Base-by-base conservation (phyloP, 2,329 filamentous ascomycete genomes). In the Chrysoporthe austroafricana region DNA sequence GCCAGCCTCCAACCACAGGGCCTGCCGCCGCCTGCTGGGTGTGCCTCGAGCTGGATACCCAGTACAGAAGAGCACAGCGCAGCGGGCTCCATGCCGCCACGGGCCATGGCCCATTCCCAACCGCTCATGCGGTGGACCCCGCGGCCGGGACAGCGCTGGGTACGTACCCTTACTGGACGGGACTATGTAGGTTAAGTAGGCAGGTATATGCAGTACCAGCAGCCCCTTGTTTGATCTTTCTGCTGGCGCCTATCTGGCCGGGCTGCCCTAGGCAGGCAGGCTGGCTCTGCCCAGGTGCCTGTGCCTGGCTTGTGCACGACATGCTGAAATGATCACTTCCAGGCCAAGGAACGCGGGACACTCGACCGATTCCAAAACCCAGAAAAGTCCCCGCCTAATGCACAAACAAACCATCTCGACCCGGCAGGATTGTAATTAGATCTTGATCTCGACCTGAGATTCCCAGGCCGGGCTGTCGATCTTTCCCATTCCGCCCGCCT, bases 301-400 rank as follows among this genome's bases (percentile, higher is more conserved):
- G 57, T 43, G n/a, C 36, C 42, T 60, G 42, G 57, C 57, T 36
- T 57, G 54, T 57, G 54, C 54, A 57, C 54, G 9, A n/a, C 54
- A 57, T 54, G 34, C 34, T 57, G 54, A 39, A 36, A 57, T 36
- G 54, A 57, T 21, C 34, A 39, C 54, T 39, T 57, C 50, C 26
- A 36, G 56, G 60, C 67, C 67, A 69, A 69, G 67, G 62, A 69
- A 69, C 64, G 67, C 67, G 62, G 67, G 64, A 67, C 52, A 64
- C 64, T 69, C 67, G 67, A 69, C 63, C 64, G 67, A 69, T 69
- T 67, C 64, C 64, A 67, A 69, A 63, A 67, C 64, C 60, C 32
- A 57, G 44, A 18, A 57, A 57, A 57, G 39, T 39, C 54, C 32
- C 54, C 54, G 54, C 54, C 54, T 54, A 26, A 13, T 52, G 6